Base-by-base conservation (phyloP, 352 stramenopile species). In the Phytophthora pisi region DNA sequence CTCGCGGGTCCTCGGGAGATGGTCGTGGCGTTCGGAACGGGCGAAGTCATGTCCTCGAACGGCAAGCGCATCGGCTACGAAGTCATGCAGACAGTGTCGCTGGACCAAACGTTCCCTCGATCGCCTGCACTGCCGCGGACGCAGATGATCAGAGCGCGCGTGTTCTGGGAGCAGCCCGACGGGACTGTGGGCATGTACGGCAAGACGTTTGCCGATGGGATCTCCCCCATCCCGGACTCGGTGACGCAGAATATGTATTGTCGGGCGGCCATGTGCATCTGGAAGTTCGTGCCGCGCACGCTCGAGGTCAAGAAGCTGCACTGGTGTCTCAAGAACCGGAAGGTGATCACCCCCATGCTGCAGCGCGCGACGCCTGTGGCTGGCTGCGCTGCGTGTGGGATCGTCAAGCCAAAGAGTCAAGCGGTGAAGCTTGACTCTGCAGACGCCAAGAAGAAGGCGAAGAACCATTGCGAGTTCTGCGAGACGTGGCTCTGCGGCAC, bases 281-380 rank as follows among this genome's bases (percentile, higher is more conserved):
- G 67, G 67, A 74, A 67, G 30, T 70, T 67, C 38, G 61, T 74
- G 4, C 67, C 67, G 8, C 67, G 50, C 6, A 62, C 47, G 36
- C 18, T 74, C 10, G 66, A 74, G 30, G 68, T 51, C 40, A 74
- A 74, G 42, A 74, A 70, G 42, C 15, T 74, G 24, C 61, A 54
- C 36, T 74, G 66, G 57, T 72, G 68, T 62, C 50, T 71, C 24
- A 75, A 71, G 38, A 64, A 71, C 62, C 65, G 71, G 26, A 72
- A 61, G 46, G 28, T 20, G 24, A 49, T 71, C 10, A 58, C 30
- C 24, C 40, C 49, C 20, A 52, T 36, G 23, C 45, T 24, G 10
- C 38, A 61, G 49, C 51, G 43, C 16, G 43, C 5, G 18, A 16
- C 43, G 10, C 43, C 43, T 5, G 13, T 51, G 2, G 2, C 42